These are phyloP conservation scores for Auxenochlorella protothecoides DNA, from an alignment of 139 green algal species.

Conservation along the genomic window DNA sequence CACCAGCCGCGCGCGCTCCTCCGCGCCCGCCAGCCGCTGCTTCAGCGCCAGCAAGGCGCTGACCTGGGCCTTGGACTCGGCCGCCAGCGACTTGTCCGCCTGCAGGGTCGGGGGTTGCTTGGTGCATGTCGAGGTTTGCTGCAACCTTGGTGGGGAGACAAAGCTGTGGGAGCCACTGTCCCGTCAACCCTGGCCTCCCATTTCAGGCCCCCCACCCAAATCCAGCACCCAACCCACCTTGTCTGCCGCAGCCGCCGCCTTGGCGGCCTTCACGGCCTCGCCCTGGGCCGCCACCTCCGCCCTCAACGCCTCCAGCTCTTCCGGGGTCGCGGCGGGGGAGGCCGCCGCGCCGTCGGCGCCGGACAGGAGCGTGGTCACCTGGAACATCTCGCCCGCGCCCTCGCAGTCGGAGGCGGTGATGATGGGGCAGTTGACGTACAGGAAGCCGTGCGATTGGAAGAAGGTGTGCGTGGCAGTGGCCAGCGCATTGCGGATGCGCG, in stretches of 20 bases:
- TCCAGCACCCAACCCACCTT: conserved; percentile 5
- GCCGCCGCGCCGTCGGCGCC: conserved; percentile 15
- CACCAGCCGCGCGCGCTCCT: conserved; percentile 32
- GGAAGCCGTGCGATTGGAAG: conserved; percentile 82
- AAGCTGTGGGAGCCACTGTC: too few species aligned
- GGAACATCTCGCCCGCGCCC: conserved; percentile 98
- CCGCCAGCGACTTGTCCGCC: conserved; percentile 7
- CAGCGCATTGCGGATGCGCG: conserved; percentile 91
- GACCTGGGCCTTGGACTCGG: conserved; percentile 5
- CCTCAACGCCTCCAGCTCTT: conserved; percentile 35
- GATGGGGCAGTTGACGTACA: conserved; percentile 97
- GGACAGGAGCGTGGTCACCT: conserved; percentile 73
- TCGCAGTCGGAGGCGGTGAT: conserved; percentile 92
- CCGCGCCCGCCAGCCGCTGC: conserved; percentile 43
- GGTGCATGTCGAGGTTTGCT: too few species aligned
- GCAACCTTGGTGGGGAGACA: too few species aligned
- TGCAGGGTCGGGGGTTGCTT: too few species aligned
- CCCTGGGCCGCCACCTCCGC: conserved; percentile 41
- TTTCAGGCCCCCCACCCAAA: too few species aligned
- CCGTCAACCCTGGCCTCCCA: too few species aligned
- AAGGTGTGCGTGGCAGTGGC: conserved; percentile 93
- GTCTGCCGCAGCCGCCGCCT: conserved; percentile 37
- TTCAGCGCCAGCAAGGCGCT: conserved; percentile 50
- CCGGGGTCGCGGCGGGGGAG: conserved; percentile 6
- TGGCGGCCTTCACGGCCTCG: conserved; percentile 60